phyloP scores from a whole-genome alignment of 1,139 yeast genomes.

The Groenewaldozyma auringiensis region DNA sequence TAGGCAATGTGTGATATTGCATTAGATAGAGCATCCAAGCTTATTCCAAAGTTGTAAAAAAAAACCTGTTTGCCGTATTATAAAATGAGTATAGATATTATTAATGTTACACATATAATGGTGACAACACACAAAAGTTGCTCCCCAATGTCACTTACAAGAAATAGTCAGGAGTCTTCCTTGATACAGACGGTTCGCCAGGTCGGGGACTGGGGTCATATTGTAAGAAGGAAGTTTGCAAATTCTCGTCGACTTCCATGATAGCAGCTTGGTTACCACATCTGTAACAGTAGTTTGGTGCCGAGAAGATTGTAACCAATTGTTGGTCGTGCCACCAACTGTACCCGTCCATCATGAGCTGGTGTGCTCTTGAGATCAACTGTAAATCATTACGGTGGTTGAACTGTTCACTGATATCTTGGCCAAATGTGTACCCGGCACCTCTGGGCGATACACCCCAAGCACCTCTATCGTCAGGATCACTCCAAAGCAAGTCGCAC shows the following conservation, averaged over 20 bases:
- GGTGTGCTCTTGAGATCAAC: slow-evolving; percentile 94
- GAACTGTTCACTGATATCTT: slow-evolving; percentile 77
- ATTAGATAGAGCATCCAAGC: slow-evolving; percentile 49
- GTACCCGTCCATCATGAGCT: slow-evolving; percentile 96
- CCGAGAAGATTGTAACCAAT: slow-evolving; percentile 92
- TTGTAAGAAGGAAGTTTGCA: slow-evolving; percentile 64
- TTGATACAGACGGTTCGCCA: slow-evolving; percentile 92
- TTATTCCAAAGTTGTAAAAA: slow-evolving; percentile 6
- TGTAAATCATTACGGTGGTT: slow-evolving; percentile 72
- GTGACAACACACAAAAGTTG: background rate
- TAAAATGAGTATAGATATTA: background rate
- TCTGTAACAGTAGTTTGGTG: slow-evolving; percentile 94
- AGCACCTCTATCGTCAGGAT: slow-evolving; percentile 92
- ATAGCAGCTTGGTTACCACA: slow-evolving; percentile 99
- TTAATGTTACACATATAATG: background rate
- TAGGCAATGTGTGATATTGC: slow-evolving; percentile 88
- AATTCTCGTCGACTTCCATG: slow-evolving; percentile 84
- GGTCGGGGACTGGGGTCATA: slow-evolving; percentile 95
- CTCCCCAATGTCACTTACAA: slow-evolving; percentile 46
- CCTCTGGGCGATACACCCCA: slow-evolving; percentile 99
- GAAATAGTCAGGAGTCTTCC: slow-evolving; percentile 98
- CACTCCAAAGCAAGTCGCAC: slow-evolving; percentile 97
- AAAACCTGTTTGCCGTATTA: no score
- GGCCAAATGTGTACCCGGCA: slow-evolving; percentile 93
- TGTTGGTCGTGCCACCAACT: slow-evolving; percentile 50